phyloP scores from a whole-genome alignment of 2,329 filamentous ascomycete genomes.

The Calonectria henricotiae region DNA sequence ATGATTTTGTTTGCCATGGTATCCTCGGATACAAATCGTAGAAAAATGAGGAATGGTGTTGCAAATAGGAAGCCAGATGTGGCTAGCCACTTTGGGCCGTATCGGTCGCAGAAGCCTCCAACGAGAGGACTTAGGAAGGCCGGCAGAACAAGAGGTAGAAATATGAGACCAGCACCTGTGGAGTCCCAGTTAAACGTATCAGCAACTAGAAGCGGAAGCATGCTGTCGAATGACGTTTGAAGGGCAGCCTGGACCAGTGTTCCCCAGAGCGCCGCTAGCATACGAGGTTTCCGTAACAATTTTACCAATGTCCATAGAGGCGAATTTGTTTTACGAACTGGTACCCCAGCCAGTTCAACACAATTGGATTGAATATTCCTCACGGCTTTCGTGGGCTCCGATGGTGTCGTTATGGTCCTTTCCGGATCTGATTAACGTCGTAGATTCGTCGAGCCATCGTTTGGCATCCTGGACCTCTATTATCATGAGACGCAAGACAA shows the following conservation, averaged over 20 bases:
- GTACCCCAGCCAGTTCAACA: conserved; percentile 26
- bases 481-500: conserved; percentile 54
- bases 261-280: conserved; percentile 57
- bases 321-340: conserved; percentile 27
- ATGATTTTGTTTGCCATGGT: conserved; percentile 53
- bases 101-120: conserved; percentile 55
- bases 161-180: conserved; percentile 57
- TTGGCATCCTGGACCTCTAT: conserved; percentile 56
- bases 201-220: conserved; percentile 55
- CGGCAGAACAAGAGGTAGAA: conserved; percentile 56
- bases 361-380: not conserved
- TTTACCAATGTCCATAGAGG: conserved; percentile 49
- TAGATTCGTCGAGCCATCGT: conserved; percentile 47
- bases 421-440: conserved; percentile 25
- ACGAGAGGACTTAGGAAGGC: conserved; percentile 54
- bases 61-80: conserved; percentile 55
- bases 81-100: conserved; percentile 57
- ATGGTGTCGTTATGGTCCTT: not conserved
- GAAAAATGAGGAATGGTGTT: conserved; percentile 56
- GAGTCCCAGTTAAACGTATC: conserved; percentile 56
- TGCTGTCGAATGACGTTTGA: conserved; percentile 57
- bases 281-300: conserved; percentile 54
- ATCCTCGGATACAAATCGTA: conserved; percentile 56
- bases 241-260: conserved; percentile 57
- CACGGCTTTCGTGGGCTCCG: conserved; percentile 6